Evolutionary conservation across 257 asterid genomes (phyloP).

Genomic region (Solanum rostratum): DNA sequence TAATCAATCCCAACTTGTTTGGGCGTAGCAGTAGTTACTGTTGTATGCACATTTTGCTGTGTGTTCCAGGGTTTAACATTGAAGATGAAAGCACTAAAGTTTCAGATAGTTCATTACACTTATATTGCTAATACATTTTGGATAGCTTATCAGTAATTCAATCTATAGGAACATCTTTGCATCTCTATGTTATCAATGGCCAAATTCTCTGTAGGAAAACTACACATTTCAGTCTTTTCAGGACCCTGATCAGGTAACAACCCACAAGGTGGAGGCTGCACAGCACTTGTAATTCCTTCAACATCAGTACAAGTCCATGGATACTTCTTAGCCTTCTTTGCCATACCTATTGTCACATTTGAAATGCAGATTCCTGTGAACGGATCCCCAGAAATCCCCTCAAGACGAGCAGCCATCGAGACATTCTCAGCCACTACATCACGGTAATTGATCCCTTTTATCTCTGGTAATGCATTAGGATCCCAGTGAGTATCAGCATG

Average conservation of each 20-base stretch:
- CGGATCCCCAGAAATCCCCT: constrained; percentile 5
- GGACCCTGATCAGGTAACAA: constrained; percentile 4
- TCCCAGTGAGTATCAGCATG: constrained; percentile 9
- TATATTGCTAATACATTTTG: not conserved
- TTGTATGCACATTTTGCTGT: not conserved
- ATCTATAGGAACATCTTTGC: not conserved
- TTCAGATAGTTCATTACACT: not conserved
- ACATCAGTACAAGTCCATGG: constrained; percentile 7
- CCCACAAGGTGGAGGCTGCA: constrained; percentile 3
- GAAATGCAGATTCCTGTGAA: constrained; percentile 11
- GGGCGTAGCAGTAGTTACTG: not conserved
- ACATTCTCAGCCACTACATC: constrained; percentile 10
- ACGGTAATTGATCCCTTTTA: constrained; percentile 3
- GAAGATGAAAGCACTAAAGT: not conserved
- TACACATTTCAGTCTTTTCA: not conserved
- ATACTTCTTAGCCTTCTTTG: constrained; percentile 3
- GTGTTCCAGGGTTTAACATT: not conserved
- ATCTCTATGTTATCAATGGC: constrained; percentile 3
- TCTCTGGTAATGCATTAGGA: constrained; percentile 7
- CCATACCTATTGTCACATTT: constrained; percentile 5
- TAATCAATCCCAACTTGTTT: not conserved
- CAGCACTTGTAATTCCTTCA: constrained; percentile 5
- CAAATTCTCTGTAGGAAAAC: not conserved
- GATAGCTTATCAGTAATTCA: not conserved
- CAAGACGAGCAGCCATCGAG: constrained; percentile 3